Conservation (phyloP, 495 filamentous ascomycete genomes). For the Podospora pseudopauciseta region DNA sequence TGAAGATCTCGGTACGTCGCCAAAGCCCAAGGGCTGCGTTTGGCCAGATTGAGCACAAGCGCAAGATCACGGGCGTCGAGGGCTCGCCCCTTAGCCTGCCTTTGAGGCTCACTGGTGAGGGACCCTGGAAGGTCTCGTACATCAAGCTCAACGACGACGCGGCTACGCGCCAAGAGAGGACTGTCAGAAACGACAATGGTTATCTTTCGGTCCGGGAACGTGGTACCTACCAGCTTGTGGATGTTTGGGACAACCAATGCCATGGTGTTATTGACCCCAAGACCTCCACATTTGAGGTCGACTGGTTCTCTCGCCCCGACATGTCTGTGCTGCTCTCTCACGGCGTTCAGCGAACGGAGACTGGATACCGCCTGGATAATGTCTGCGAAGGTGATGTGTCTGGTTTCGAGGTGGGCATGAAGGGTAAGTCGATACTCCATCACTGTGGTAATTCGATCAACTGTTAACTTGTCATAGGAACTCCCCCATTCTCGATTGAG, state of each 20-base stretch:
- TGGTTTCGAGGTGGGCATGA: slow-evolving; percentile 71
- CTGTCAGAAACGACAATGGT: slow-evolving; percentile 63
- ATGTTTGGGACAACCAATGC: slow-evolving; percentile 72
- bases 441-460: background rate
- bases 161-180: slow-evolving; percentile 25
- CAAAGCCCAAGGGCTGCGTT: slow-evolving; percentile 83
- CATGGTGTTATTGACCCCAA: slow-evolving; percentile 71
- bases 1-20: slow-evolving; percentile 77
- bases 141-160: slow-evolving; percentile 53
- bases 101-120: slow-evolving; percentile 74
- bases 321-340: slow-evolving; percentile 63
- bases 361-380: slow-evolving; percentile 63
- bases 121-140: slow-evolving; percentile 77
- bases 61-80: slow-evolving; percentile 69
- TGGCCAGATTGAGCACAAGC: slow-evolving; percentile 73
- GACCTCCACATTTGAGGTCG: slow-evolving; percentile 70
- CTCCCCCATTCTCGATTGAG: slow-evolving; percentile 75
- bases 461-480: slow-evolving; percentile 41
- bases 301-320: slow-evolving; percentile 77
- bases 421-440: slow-evolving; percentile 49
- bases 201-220: slow-evolving; percentile 58
- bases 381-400: slow-evolving; percentile 95
- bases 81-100: slow-evolving; percentile 69
- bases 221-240: slow-evolving; percentile 74
- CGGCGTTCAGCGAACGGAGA: slow-evolving; percentile 45